A percentile compares a stretch with the other conserved stretches of the same genome.
Evolutionary conservation across 768 basidiomycete genomes (phyloP).

Genomic region (Leccinum arenicola): DNA sequence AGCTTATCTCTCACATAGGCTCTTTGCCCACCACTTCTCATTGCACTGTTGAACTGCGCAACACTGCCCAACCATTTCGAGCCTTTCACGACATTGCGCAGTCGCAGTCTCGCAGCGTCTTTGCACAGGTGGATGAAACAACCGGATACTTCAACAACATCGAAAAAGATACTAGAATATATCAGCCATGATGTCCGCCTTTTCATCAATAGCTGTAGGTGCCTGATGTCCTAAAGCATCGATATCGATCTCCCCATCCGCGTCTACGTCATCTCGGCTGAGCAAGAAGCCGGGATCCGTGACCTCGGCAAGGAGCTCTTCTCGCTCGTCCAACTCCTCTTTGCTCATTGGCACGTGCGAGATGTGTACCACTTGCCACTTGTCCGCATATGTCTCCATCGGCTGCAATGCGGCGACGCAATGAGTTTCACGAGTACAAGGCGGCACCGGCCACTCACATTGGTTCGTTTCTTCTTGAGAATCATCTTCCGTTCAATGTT

Average conservation of each 20-base stretch:
- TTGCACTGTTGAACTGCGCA: background rate
- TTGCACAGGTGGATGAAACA: background rate
- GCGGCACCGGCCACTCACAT: slow-evolving; percentile 45
- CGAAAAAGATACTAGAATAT: slow-evolving; percentile 26
- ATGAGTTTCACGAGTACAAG: slow-evolving; percentile 1
- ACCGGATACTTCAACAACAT: background rate
- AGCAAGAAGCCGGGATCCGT: slow-evolving; percentile 62
- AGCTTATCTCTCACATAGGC: no score
- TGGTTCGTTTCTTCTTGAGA: slow-evolving; percentile 79
- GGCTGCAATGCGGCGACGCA: slow-evolving; percentile 36
- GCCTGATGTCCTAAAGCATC: slow-evolving; percentile 65
- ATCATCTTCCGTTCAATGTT: slow-evolving; percentile 87
- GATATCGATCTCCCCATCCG: slow-evolving; percentile 53
- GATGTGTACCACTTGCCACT: slow-evolving; percentile 79
- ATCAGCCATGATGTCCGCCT: slow-evolving; percentile 31
- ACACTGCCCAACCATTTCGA: background rate
- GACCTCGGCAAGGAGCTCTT: slow-evolving; percentile 75
- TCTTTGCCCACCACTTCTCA: background rate
- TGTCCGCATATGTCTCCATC: slow-evolving; percentile 72
- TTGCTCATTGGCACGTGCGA: slow-evolving; percentile 67
- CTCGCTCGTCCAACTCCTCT: slow-evolving; percentile 77
- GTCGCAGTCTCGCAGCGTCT: background rate
- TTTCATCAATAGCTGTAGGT: slow-evolving; percentile 45
- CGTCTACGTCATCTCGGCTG: slow-evolving; percentile 47
- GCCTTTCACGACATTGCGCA: background rate